Conservation (phyloP, 805 yeast species). For the Wickerhamiella qilinensis region DNA sequence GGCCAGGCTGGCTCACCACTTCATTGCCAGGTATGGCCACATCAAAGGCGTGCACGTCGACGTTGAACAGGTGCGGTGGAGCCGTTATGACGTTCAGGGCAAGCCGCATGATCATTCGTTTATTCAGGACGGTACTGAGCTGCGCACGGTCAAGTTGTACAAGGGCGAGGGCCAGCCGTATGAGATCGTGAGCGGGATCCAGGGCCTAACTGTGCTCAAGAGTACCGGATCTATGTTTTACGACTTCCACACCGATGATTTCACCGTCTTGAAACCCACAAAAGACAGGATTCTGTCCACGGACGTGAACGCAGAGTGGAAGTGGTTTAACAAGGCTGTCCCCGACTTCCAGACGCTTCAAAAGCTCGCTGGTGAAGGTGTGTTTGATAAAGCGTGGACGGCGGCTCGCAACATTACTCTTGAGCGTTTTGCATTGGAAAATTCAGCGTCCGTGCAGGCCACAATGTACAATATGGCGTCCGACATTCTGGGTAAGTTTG, state of each 20-base stretch:
- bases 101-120: constrained; percentile 71
- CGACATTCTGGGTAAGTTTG: constrained; percentile 44
- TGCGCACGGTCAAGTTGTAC: constrained; percentile 34
- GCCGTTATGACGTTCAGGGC: constrained; percentile 60
- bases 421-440: constrained; percentile 64
- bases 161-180: constrained; percentile 27
- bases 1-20: constrained; percentile 68
- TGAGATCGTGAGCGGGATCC: constrained; percentile 48
- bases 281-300: constrained; percentile 77
- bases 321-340: constrained; percentile 35
- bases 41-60: constrained; percentile 54
- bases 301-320: constrained; percentile 63
- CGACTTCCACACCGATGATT: constrained; percentile 74
- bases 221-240: constrained; percentile 88
- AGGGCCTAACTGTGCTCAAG: constrained; percentile 71
- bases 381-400: constrained; percentile 50
- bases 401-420: constrained; percentile 54
- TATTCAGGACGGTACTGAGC: constrained; percentile 69
- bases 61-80: constrained; percentile 66
- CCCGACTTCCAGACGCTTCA: constrained; percentile 10
- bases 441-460: constrained; percentile 91
- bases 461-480: constrained; percentile 89
- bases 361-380: constrained; percentile 24
- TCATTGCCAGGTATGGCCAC: constrained; percentile 59
- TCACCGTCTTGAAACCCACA: constrained; percentile 74